phyloP scores from a whole-genome alignment of 129 eudicot species.

The Tanacetum coccineum region DNA sequence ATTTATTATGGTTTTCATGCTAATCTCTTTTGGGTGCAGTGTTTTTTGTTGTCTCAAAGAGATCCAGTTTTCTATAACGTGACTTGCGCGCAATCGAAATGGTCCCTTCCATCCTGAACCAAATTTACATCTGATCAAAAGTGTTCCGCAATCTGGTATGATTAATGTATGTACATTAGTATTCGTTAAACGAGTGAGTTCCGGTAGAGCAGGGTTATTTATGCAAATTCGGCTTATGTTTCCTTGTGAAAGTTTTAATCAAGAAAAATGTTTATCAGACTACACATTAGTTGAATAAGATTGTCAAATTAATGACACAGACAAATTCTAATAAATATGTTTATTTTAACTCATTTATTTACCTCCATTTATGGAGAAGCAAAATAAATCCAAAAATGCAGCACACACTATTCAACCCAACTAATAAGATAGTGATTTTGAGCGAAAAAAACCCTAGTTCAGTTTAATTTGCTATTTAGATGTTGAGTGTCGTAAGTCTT shows the following conservation, averaged over 20 bases:
- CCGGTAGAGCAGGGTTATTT: not conserved
- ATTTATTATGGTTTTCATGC: not conserved
- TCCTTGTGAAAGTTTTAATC: not conserved
- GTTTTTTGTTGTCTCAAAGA: slow-evolving; percentile 68
- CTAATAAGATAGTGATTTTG: no score
- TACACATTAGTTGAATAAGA: no score
- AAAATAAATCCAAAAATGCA: no score
- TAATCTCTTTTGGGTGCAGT: slow-evolving; percentile 48
- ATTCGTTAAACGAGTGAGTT: slow-evolving; percentile 9
- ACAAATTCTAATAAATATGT: no score
- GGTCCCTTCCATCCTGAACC: slow-evolving; percentile 67
- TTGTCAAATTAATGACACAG: no score
- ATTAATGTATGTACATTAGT: slow-evolving; percentile 19
- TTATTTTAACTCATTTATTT: no score
- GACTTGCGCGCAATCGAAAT: slow-evolving; percentile 85
- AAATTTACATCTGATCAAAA: slow-evolving; percentile 10
- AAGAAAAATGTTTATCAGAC: not conserved
- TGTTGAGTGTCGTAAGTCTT: no score
- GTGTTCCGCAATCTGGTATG: slow-evolving; percentile 1
- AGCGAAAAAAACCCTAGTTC: no score
- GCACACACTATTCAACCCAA: no score
- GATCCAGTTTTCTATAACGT: slow-evolving; percentile 64
- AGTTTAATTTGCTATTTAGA: no score
- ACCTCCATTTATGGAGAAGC: no score
- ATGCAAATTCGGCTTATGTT: not conserved